Conservation (phyloP, 768 basidiomycete genomes). For the Chalciporus sphaerocephalus region DNA sequence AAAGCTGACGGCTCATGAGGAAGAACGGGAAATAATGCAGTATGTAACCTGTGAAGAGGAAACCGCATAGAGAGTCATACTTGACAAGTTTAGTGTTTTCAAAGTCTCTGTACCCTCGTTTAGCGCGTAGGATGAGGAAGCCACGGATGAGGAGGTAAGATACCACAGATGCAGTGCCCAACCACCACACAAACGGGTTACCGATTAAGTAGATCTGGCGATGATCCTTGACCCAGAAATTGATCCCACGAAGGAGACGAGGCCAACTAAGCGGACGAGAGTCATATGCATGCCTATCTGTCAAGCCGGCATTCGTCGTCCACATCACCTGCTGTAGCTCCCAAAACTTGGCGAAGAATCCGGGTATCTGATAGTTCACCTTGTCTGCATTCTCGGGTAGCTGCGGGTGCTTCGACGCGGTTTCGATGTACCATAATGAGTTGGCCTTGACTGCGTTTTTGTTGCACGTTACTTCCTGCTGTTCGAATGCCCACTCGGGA, state of each 20-base stretch:
- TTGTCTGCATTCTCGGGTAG: slow-evolving; percentile 63
- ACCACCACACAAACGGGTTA: slow-evolving; percentile 92
- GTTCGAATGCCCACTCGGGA: slow-evolving; percentile 96
- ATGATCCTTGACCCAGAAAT: slow-evolving; percentile 98
- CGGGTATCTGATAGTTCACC: slow-evolving; percentile 88
- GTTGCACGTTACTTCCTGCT: slow-evolving; percentile 99
- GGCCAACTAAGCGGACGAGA: slow-evolving; percentile 94
- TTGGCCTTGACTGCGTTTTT: slow-evolving; percentile 90
- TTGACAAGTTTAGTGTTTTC: slow-evolving; percentile 86
- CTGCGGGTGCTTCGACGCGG: slow-evolving; percentile 59
- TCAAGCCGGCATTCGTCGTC: slow-evolving; percentile 93
- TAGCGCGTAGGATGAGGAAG: slow-evolving; percentile 79
- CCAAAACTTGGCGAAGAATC: slow-evolving; percentile 86
- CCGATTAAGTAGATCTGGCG: slow-evolving; percentile 93
- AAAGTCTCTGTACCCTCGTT: slow-evolving; percentile 89
- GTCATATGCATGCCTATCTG: slow-evolving; percentile 92
- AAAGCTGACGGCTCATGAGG: slow-evolving; percentile 94
- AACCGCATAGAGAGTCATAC: slow-evolving; percentile 86
- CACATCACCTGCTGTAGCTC: slow-evolving; percentile 96
- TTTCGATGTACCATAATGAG: slow-evolving; percentile 94
- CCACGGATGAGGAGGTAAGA: slow-evolving; percentile 68
- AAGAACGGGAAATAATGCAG: slow-evolving; percentile 97
- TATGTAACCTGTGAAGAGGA: slow-evolving; percentile 88
- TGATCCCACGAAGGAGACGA: slow-evolving; percentile 86
- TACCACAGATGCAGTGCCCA: slow-evolving; percentile 66